Conservation (phyloP, 306 rosid species). For the peach (Prunus persica) region DNA sequence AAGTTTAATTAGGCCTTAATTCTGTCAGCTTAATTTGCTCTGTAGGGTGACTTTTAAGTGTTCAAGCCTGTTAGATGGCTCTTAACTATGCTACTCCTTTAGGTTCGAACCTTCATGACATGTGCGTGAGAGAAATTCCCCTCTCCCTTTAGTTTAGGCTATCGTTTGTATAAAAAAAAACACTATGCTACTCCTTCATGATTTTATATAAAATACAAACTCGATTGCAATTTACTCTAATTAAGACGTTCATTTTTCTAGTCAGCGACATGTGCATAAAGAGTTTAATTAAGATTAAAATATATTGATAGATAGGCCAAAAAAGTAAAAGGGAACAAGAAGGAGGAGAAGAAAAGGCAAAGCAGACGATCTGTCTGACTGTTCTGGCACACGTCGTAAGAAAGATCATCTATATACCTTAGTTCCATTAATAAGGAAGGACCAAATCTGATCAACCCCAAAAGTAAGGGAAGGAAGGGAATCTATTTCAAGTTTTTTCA, state of each 20-base stretch:
- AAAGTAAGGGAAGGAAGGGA: background rate
- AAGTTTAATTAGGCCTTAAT: background rate
- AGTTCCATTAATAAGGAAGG: background rate
- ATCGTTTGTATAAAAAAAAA: too few species aligned
- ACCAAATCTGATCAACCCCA: constrained; percentile 2
- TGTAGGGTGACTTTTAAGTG: background rate
- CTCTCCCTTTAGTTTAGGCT: too few species aligned
- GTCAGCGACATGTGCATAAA: background rate
- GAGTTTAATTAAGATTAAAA: background rate
- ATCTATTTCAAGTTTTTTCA: constrained; percentile 2
- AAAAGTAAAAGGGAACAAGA: constrained; percentile 1
- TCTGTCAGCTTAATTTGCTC: background rate
- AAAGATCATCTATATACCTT: background rate
- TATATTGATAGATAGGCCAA: background rate
- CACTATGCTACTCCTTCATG: background rate
- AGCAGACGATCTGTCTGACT: background rate
- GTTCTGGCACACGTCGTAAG: background rate
- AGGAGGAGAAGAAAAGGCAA: background rate
- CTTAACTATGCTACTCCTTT: background rate
- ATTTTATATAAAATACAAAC: background rate
- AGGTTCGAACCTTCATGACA: too few species aligned
- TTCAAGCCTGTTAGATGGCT: background rate
- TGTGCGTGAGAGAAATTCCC: too few species aligned
- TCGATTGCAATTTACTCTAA: background rate
- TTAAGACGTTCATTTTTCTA: background rate